These are phyloP conservation scores for Podospora appendiculata DNA, from an alignment of 495 filamentous ascomycete genomes.

Conservation along the genomic window DNA sequence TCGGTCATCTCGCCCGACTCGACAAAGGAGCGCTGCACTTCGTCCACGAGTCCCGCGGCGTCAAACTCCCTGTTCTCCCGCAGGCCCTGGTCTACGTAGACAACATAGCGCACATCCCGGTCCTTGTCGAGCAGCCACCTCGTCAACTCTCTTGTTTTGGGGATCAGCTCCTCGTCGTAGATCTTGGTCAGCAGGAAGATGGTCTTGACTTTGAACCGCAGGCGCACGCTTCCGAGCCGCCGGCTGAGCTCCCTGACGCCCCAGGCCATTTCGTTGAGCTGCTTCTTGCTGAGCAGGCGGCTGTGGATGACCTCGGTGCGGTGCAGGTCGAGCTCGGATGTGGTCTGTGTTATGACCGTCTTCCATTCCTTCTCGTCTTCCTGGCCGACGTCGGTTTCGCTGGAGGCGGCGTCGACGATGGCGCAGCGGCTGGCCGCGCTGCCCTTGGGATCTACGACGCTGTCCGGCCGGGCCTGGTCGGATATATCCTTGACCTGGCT, in stretches of 20 bases:
- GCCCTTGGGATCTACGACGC: slow-evolving; percentile 28
- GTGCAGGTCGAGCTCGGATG: slow-evolving; percentile 17
- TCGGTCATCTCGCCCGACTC: slow-evolving; percentile 12
- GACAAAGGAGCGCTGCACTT: slow-evolving; percentile 22
- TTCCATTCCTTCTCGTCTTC: slow-evolving; percentile 39
- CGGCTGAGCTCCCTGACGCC: slow-evolving; percentile 87
- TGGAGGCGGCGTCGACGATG: slow-evolving; percentile 1
- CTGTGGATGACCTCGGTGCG: slow-evolving; percentile 27
- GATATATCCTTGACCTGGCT: slow-evolving; percentile 15
- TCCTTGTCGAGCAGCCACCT: slow-evolving; percentile 80
- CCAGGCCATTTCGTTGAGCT: slow-evolving; percentile 92
- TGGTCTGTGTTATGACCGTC: slow-evolving; percentile 19
- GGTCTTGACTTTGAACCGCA: slow-evolving; percentile 72
- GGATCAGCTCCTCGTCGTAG: slow-evolving; percentile 74
- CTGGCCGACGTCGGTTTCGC: slow-evolving; percentile 23
- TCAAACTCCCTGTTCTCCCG: slow-evolving; percentile 64
- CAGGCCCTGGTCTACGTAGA: slow-evolving; percentile 75
- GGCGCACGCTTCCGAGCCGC: slow-evolving; percentile 65
- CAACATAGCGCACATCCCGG: slow-evolving; percentile 58
- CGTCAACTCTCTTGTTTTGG: slow-evolving; percentile 66
- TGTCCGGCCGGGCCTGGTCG: slow-evolving; percentile 13
- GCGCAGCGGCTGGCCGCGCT: slow-evolving; percentile 1
- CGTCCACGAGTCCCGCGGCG: slow-evolving; percentile 49
- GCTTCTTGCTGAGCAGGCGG: slow-evolving; percentile 77
- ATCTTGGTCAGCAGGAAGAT: slow-evolving; percentile 88